Percentiles rank a stretch among this genome's conserved stretches.
Evolutionary conservation across 805 yeast species (phyloP).

Genomic region (Naumovozyma baii): DNA sequence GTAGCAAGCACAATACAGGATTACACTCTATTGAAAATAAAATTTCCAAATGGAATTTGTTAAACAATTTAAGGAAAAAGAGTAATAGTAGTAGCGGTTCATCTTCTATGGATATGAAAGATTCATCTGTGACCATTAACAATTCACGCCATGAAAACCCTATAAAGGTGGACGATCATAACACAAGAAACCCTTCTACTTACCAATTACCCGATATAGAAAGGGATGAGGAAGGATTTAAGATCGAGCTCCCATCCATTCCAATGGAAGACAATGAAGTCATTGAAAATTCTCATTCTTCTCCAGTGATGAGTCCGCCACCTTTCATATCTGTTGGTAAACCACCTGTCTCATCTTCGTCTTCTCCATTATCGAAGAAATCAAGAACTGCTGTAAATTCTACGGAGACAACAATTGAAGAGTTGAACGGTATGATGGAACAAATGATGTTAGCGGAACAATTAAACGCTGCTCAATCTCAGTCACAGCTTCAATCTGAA

Average conservation of each 20-base stretch:
- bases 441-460: conserved; percentile 15
- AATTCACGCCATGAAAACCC: background rate
- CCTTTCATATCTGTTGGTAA: background rate
- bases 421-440: conserved; percentile 31
- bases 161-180: background rate
- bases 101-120: conserved; percentile 1
- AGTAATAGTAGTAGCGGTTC: conserved; percentile 12
- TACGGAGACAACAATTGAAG: conserved; percentile 22
- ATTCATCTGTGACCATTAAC: background rate
- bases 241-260: conserved; percentile 12
- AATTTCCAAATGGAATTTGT: conserved; percentile 26
- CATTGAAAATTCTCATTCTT: background rate
- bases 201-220: conserved; percentile 22
- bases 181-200: conserved; percentile 6
- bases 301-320: background rate
- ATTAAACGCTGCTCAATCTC: background rate
- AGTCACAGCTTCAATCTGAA: background rate
- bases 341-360: background rate
- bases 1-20: conserved; percentile 11
- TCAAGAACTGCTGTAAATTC: conserved; percentile 2
- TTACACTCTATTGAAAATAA: conserved; percentile 20
- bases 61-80: conserved; percentile 21
- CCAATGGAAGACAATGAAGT: conserved; percentile 5
- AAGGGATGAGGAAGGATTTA: conserved; percentile 15
- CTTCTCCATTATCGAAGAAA: conserved; percentile 2